These are phyloP conservation scores for Penicillium subrubescens DNA, from an alignment of 495 filamentous ascomycete genomes.

Conservation along the genomic window DNA sequence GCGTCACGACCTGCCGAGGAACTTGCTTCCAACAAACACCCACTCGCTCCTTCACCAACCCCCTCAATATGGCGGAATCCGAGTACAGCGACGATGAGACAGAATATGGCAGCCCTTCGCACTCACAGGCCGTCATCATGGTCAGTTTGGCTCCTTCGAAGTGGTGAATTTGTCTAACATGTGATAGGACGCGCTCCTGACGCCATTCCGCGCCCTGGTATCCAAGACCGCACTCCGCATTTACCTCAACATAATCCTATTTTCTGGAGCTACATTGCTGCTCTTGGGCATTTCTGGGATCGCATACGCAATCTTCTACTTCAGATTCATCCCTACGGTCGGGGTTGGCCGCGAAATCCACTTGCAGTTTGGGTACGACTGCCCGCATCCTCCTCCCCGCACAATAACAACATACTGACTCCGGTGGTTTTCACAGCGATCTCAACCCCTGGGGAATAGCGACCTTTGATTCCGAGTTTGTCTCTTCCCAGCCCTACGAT, in stretches of 20 bases:
- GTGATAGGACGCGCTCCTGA: conserved; percentile 35
- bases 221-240: conserved; percentile 69
- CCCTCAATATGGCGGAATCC: conserved; percentile 30
- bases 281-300: conserved; percentile 65
- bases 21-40: conserved; percentile 15
- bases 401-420: conserved; percentile 6
- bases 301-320: conserved; percentile 79
- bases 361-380: conserved; percentile 76
- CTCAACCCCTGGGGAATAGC: conserved; percentile 48
- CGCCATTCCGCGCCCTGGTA: conserved; percentile 49
- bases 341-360: conserved; percentile 68
- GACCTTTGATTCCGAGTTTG: conserved; percentile 40
- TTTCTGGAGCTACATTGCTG: conserved; percentile 56
- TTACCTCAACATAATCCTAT: conserved; percentile 71
- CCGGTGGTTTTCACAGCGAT: conserved; percentile 28
- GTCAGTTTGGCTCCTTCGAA: conserved; percentile 10
- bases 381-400: not conserved
- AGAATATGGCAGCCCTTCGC: conserved; percentile 19
- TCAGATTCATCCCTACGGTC: conserved; percentile 75
- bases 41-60: not conserved
- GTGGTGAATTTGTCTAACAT: conserved; percentile 12
- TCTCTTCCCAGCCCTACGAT: conserved; percentile 57
- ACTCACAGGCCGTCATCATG: conserved; percentile 16
- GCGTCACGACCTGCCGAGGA: conserved; percentile 6
- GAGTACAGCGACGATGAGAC: conserved; percentile 34